These are phyloP conservation scores for Blastomyces emzantsi DNA, from an alignment of 2,329 filamentous ascomycete genomes.

Conservation along the genomic window DNA sequence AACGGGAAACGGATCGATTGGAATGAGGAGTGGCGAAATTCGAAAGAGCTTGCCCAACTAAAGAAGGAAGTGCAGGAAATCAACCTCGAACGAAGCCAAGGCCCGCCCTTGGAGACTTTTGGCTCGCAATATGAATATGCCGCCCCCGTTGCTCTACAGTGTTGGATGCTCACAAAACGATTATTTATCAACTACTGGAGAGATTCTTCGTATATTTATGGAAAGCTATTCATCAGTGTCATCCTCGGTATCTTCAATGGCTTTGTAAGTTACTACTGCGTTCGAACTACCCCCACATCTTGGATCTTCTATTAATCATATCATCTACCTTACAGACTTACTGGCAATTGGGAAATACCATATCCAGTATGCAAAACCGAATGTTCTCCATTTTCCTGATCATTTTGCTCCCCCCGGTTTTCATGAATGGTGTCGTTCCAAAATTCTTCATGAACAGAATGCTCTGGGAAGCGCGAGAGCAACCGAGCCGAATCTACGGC, in stretches of 20 bases:
- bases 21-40: constrained; percentile 66
- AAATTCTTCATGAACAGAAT: constrained; percentile 67
- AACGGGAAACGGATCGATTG: constrained; percentile 56
- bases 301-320: neutral
- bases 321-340: constrained; percentile 47
- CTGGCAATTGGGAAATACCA: constrained; percentile 56
- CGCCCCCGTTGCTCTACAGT: constrained; percentile 55
- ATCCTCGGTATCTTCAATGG: constrained; percentile 69
- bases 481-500: constrained; percentile 65
- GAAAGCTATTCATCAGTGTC: constrained; percentile 63
- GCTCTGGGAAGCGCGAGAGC: constrained; percentile 64
- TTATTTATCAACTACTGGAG: constrained; percentile 68
- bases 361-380: constrained; percentile 64
- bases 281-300: neutral
- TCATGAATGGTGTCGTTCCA: constrained; percentile 66
- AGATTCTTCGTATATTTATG: constrained; percentile 66
- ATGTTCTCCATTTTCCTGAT: constrained; percentile 66
- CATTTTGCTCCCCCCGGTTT: constrained; percentile 57
- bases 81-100: constrained; percentile 47
- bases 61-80: constrained; percentile 58
- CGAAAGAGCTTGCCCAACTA: constrained; percentile 50
- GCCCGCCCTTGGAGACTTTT: constrained; percentile 37
- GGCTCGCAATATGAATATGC: constrained; percentile 51
- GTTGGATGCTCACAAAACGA: constrained; percentile 56
- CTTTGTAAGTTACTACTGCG: constrained; percentile 36